Base-by-base conservation (phyloP, 345 rosid species). In the Citrus hindsii region DNA sequence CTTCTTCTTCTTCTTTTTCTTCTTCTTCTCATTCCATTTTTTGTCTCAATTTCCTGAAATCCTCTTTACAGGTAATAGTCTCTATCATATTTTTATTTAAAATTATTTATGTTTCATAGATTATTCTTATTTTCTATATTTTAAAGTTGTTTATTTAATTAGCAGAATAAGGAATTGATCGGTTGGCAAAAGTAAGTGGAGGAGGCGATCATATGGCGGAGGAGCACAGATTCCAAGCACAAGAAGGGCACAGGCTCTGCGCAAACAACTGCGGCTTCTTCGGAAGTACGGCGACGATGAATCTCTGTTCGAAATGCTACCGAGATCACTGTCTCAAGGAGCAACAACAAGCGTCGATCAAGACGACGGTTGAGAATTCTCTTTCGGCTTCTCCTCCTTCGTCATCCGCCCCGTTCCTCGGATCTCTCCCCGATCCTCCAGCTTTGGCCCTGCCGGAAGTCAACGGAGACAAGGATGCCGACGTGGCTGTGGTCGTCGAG, bases 231-330 rank as follows among this genome's bases (percentile, higher is more conserved):
- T 88, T 85, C 73, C 80, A 86, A 71, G 80, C 89, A 37, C 88
- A 87, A 21, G 89, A 88, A 68, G 89, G 89, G 9, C 87, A 82
- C 81, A 80, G 88, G 74, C 88, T 83, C 66, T 88, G 91, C 76
- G 86, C 72, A 22, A 88, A 88, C 59, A 86, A 86, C 81, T 88
- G 91, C 46, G 91, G 89, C 18, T 86, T 88, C 82, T 75, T 80
- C 61, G 89, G 91, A 0, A 88, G 88, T 78, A 79, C 89, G 12
- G 82, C 88, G 21, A 88, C 87, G 69, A 86, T 88, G 91, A 88
- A 88, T 53, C 89, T 88, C 48, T 88, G 91, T 40, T 85, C 91
- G 10, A 85, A 88, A 51, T 88, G 91, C 79, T 88, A 88, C 84
- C 67, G 82, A 32, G 91, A 85, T 69, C 78, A 83, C 76, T 70